Conservation (phyloP, 352 stramenopile genomes). For the Phytophthora cajani region DNA sequence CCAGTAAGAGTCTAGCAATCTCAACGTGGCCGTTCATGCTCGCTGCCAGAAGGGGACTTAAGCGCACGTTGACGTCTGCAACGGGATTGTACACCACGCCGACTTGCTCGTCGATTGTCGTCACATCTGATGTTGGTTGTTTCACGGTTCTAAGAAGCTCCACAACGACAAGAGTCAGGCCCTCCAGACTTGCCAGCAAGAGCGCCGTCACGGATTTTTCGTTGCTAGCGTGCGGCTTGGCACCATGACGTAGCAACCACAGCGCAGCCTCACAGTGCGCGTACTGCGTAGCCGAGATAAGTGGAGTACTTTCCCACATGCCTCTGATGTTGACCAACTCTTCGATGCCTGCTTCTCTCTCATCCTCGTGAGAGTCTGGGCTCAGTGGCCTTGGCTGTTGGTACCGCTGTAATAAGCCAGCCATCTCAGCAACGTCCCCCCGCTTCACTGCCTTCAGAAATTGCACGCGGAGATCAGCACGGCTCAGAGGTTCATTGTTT, state of each 20-base stretch:
- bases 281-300: slow-evolving; percentile 83
- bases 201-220: slow-evolving; percentile 77
- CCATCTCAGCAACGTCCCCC: slow-evolving; percentile 53
- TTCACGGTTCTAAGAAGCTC: slow-evolving; percentile 40
- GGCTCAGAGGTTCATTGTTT: slow-evolving; percentile 21
- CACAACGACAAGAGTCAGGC: slow-evolving; percentile 54
- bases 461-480: slow-evolving; percentile 61
- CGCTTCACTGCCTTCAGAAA: slow-evolving; percentile 76
- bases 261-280: slow-evolving; percentile 55
- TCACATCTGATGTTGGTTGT: not conserved
- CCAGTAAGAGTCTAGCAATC: slow-evolving; percentile 57
- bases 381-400: slow-evolving; percentile 12
- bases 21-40: slow-evolving; percentile 78
- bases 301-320: slow-evolving; percentile 87
- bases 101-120: slow-evolving; percentile 52
- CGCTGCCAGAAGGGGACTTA: slow-evolving; percentile 66
- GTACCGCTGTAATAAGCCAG: slow-evolving; percentile 31
- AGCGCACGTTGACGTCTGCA: slow-evolving; percentile 62
- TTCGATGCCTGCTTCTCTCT: slow-evolving; percentile 27
- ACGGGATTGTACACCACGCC: slow-evolving; percentile 79
- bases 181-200: slow-evolving; percentile 75
- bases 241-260: slow-evolving; percentile 61
- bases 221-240: slow-evolving; percentile 55
- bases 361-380: slow-evolving; percentile 19
- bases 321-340: slow-evolving; percentile 67